Base-by-base conservation (phyloP, 306 rosid genomes). In the Rosa rugosa region DNA sequence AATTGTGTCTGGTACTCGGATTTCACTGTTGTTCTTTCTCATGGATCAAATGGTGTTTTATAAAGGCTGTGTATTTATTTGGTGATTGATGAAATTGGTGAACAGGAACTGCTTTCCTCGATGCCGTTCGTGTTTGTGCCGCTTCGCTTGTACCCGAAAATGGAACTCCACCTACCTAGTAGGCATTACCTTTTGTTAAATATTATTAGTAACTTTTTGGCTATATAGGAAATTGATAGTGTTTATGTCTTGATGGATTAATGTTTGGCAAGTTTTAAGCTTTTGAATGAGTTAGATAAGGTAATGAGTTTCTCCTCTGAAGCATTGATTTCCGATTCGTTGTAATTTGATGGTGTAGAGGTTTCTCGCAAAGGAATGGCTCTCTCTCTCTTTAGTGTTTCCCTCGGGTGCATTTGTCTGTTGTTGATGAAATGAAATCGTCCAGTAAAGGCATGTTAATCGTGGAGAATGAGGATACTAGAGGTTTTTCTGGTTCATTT, bases 241-340 rank as follows among this genome's bases (percentile, higher is more conserved):
- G 23, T 74, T 18, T 12, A 47, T 66, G 13, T 14, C 53, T 41
- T 40, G 46, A 40, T 77, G 56, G 22, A 73, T 34, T 45, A 31
- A 17, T 62, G 25, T 40, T 69, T 82, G 84, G 78, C 83, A 50
- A 88, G 91, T 72, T 88, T 79, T 63, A 78, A 79, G 72, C 91
- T 88, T 71, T 86, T 92, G 83, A 85, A 83, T 62, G 97, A 91
- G 82, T 87, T 94, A 76, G 88, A 91, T 64, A 88, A 85, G 97
- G 97, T 91, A 83, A 38, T 47, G 56, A 64, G 47, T 38, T 49
- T 46, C 74, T 41, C 44, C 49, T 25, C 6, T 42, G 1, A 46
- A 31, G 13, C 11, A 49, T 40, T 50, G 51, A n/a, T 74, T 74
- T 73, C 60, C 59, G 60, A 81, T 60, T 42, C 17, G 56, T 38